These are phyloP conservation scores for Vigna angularis DNA, from an alignment of 306 rosid species.

Conservation along the genomic window DNA sequence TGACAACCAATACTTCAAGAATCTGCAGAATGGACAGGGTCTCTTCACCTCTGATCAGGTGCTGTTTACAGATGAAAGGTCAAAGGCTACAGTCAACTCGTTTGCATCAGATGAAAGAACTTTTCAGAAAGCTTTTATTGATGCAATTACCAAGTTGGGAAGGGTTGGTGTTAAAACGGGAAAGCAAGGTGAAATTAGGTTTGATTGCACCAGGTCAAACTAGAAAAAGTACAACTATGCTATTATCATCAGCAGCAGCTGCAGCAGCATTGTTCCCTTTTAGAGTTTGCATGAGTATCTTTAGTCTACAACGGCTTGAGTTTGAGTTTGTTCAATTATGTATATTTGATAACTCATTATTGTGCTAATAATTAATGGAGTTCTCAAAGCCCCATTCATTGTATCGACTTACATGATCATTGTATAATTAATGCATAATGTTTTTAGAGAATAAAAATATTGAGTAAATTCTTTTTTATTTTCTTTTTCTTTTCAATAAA, in stretches of 20 bases:
- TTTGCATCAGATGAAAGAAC: constrained; percentile 70
- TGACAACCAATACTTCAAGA: constrained; percentile 84
- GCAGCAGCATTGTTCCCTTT: not conserved
- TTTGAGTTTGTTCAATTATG: constrained; percentile 5
- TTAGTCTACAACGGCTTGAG: not conserved
- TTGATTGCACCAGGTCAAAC: constrained; percentile 61
- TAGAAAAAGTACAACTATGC: not conserved
- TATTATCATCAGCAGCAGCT: not conserved
- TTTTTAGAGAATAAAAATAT: not conserved
- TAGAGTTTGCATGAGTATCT: not conserved
- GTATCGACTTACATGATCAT: not conserved
- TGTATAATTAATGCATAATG: not conserved
- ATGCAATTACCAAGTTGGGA: constrained; percentile 83
- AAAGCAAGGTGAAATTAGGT: constrained; percentile 74
- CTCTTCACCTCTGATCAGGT: constrained; percentile 80
- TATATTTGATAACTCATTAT: constrained; percentile 32
- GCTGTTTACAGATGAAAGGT: constrained; percentile 66
- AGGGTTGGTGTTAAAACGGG: constrained; percentile 76
- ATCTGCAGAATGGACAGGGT: constrained; percentile 80
- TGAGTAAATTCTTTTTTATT: not conserved
- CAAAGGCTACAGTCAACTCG: constrained; percentile 66
- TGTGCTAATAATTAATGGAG: constrained; percentile 34
- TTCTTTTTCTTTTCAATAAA: not conserved
- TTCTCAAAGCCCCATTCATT: constrained; percentile 23
- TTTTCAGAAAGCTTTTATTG: constrained; percentile 62